Evolutionary conservation across 164 flowering plant genomes (phyloP), one percentile per base, ranked within the genome.

Genomic region (Dillenia suffruticosa): DNA sequence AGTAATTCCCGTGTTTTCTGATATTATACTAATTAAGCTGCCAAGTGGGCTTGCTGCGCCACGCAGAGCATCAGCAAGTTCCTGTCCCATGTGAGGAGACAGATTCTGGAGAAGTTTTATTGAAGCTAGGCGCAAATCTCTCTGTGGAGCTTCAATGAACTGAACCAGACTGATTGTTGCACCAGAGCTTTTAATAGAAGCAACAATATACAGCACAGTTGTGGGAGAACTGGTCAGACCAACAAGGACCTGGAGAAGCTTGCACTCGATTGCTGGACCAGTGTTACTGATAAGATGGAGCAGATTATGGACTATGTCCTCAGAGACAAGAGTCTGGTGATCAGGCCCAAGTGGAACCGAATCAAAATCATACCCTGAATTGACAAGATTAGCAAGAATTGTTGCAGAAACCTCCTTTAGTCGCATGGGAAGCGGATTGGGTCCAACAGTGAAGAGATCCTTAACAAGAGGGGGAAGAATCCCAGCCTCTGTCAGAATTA

Each of bases 281-380:
- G 99, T 92, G 74, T 94, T 94, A 77, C 96, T 94, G 56, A 94
- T 94, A 51, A 94, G 93, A 68, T 85, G 90, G 57, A 94, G 89
- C 43, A 94, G 82, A 62, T 84, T 88, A 59, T 88, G 94, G 47
- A 94, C 71, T 44, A 80, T 78, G 53, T 84, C 92, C 72, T 94
- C 96, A 1, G 99, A 94, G 50, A 94, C 94, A 12, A 94, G 81
- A 17, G 96, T 91, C 70, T 83, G 92, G 64, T 81, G 75, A 50
- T 78, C 82, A 57, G 90, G 76, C 57, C 96, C 96, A 57, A 94
- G 78, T 12, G 82, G 74, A 17, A 94, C 71, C 10, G 84, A 74
- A 55, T 81, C 89, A 46, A 91, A 77, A 58, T 88, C 88, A 64
- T 70, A 72, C 19, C 86, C 96, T 8, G 89, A 78, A 70, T 54